Evolutionary conservation across 768 basidiomycete species (phyloP).

Genomic region (Amanita phalloides): DNA sequence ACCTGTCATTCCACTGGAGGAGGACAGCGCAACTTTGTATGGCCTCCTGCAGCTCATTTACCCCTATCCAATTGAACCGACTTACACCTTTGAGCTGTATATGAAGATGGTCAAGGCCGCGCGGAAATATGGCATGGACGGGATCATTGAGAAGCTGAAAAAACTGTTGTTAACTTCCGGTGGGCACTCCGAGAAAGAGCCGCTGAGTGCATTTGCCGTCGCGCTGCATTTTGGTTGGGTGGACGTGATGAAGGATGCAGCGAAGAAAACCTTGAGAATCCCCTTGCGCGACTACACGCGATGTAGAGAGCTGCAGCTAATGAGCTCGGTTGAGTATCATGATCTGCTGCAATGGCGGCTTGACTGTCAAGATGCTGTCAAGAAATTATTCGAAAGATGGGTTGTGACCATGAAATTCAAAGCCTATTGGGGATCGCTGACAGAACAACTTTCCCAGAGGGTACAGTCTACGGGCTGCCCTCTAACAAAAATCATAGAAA

Average conservation of each 20-base stretch:
- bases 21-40: too few species aligned
- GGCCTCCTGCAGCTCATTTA: too few species aligned
- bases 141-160: too few species aligned
- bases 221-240: conserved; percentile 2
- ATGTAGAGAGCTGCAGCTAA: background rate
- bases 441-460: background rate
- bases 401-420: too few species aligned
- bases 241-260: conserved; percentile 5
- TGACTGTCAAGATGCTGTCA: background rate
- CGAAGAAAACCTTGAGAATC: background rate
- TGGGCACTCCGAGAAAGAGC: background rate
- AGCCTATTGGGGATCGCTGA: background rate
- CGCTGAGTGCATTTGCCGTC: conserved; percentile 4
- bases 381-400: background rate
- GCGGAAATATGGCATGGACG: too few species aligned
- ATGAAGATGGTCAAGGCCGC: too few species aligned
- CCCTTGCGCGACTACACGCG: background rate
- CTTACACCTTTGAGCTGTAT: too few species aligned
- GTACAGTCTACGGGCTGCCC: background rate
- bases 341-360: background rate
- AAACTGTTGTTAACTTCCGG: too few species aligned
- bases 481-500: background rate
- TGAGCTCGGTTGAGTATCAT: background rate
- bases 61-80: too few species aligned
- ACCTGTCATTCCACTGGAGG: too few species aligned